Conservation (phyloP, 2,329 filamentous ascomycete genomes). For the Canariomyces notabilis region DNA sequence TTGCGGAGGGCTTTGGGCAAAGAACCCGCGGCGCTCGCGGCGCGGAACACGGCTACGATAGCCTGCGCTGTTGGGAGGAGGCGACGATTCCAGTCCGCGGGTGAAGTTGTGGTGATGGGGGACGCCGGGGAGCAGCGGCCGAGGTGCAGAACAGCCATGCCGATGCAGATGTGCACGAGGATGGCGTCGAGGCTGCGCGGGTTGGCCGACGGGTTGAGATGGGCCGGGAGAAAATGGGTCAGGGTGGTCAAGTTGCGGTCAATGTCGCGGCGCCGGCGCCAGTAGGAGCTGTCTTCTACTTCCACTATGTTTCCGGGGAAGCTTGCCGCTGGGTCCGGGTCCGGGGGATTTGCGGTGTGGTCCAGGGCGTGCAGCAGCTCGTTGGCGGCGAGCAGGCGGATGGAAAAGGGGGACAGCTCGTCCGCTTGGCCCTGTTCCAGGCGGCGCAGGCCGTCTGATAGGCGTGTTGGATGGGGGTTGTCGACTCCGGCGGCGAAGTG, state of each 20-base stretch:
- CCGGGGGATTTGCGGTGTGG: background rate
- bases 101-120: constrained; percentile 40
- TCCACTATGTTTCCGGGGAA: constrained; percentile 53
- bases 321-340: constrained; percentile 51
- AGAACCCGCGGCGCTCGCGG: constrained; percentile 41
- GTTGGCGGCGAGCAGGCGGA: constrained; percentile 6
- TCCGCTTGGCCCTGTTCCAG: constrained; percentile 55
- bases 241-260: constrained; percentile 60
- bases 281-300: constrained; percentile 60
- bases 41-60: constrained; percentile 62
- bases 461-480: background rate
- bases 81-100: constrained; percentile 59
- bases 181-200: constrained; percentile 57
- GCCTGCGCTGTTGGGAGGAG: constrained; percentile 55
- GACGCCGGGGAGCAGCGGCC: constrained; percentile 34
- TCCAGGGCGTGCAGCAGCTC: constrained; percentile 1
- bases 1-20: constrained; percentile 50
- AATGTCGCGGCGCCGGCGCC: constrained; percentile 59
- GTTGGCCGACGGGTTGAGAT: constrained; percentile 54
- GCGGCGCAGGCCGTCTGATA: constrained; percentile 38
- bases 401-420: constrained; percentile 49
- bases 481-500: background rate
- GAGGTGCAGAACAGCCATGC: constrained; percentile 63
- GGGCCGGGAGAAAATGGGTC: constrained; percentile 53
- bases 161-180: constrained; percentile 64